These are phyloP conservation scores for Trichomonas gallinae DNA, from an alignment of 208 protist genomes.

Conservation along the genomic window DNA sequence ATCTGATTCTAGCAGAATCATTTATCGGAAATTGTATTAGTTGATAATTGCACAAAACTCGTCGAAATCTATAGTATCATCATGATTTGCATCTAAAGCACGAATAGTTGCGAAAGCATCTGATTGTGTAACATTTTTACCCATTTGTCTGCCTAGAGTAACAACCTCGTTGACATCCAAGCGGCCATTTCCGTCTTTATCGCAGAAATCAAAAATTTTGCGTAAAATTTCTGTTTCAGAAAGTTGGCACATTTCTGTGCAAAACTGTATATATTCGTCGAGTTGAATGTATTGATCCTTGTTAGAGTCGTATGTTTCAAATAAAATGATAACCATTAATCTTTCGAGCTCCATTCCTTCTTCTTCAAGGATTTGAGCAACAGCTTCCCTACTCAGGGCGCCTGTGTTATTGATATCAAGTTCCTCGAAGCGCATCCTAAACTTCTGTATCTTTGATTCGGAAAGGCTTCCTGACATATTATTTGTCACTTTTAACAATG, in stretches of 20 bases:
- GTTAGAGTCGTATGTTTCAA: not conserved
- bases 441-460: not conserved
- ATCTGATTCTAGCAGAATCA: no score
- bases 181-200: not conserved
- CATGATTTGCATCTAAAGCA: not conserved
- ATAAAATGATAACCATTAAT: not conserved
- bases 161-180: not conserved
- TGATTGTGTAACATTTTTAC: not conserved
- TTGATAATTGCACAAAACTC: not conserved
- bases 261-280: not conserved
- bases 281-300: not conserved
- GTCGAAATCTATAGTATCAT: not conserved
- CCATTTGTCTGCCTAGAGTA: not conserved
- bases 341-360: not conserved
- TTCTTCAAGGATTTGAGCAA: not conserved
- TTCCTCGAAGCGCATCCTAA: not conserved
- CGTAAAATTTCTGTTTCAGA: not conserved
- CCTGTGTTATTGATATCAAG: not conserved
- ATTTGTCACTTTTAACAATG: no score
- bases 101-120: not conserved
- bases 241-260: not conserved
- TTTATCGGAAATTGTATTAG: not conserved
- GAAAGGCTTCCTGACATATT: not conserved
- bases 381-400: not conserved
- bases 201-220: not conserved